Base-by-base conservation (phyloP, 2,329 filamentous ascomycete genomes). In the Xylariaceae sp. region DNA sequence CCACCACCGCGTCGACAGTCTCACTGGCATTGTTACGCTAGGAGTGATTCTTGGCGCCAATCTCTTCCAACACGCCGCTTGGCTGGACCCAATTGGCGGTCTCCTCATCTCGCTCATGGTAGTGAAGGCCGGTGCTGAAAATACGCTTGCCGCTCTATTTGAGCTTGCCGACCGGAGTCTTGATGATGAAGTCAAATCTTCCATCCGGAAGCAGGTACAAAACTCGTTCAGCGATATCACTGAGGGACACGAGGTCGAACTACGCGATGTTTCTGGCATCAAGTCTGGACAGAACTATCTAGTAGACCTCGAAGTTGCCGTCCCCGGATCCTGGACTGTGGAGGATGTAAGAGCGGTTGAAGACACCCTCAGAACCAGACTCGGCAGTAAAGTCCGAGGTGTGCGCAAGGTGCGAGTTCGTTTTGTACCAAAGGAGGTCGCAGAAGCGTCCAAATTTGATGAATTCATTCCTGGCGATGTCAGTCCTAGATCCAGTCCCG, bases 251-350 rank as follows among this genome's bases (percentile, higher is more conserved):
- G 76, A 86, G 57, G 81, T 92, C 7, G 85, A 90, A 69, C 76
- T 97, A 51, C 83, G 88, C 50, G 88, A 90, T 50, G 83, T 97
- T 2, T 89, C 91, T 65, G 94, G 94, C 57, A 83, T 96, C 75
- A 99, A 99, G 76, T 94, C 91, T 2, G 94, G 94, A 35, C 94
- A 97, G 74, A 99, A 97, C 76, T 97, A 95, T 72, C 80, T 97
- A 35, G 87, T 97, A 67, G 94, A 97, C 67, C 74, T 99, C 6
- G 92, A 96, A 73, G 76, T 97, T 62, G 88, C 85, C 1, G 89
- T 95, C 13, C 91, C 93, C 0, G 82, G 81, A 18, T 77, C 78
- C 39, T 96, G 89, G 88, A 88, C 88, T 0, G 78, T 99, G 4
- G 83, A 86, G 56, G 83, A 88, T 57, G 83, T 87, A 6, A 80